These are phyloP conservation scores for Chlamydomonas sphaeroides DNA, from an alignment of 139 green algal genomes.

Conservation along the genomic window DNA sequence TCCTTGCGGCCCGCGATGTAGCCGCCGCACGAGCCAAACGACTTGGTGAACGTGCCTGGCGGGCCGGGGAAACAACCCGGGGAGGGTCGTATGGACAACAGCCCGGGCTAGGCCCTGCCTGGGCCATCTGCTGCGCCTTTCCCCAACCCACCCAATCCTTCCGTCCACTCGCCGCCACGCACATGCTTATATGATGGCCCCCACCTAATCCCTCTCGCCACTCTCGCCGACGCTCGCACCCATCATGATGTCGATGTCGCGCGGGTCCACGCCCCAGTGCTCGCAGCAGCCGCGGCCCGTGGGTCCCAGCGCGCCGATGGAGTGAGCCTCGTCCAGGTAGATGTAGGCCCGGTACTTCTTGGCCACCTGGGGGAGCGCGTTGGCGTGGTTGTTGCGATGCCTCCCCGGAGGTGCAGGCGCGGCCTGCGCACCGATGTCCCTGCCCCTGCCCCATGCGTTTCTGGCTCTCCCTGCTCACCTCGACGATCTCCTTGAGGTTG, in stretches of 20 bases:
- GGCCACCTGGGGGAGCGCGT: conserved; percentile 8
- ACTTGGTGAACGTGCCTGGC: conserved; percentile 99
- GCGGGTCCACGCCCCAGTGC: conserved; percentile 87
- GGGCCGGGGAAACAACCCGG: too few species aligned
- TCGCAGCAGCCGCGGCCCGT: conserved; percentile 88
- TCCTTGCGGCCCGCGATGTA: conserved; percentile 86
- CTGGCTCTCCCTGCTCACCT: conserved; percentile 45
- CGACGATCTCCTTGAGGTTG: conserved; percentile 87
- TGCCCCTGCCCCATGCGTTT: too few species aligned
- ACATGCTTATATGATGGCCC: too few species aligned
- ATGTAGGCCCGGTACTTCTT: conserved; percentile 83
- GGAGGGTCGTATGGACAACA: too few species aligned
- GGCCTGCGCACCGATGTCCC: too few species aligned
- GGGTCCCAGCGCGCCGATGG: conserved; percentile 92
- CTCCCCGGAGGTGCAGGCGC: neutral
- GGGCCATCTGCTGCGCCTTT: too few species aligned
- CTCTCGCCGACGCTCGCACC: too few species aligned
- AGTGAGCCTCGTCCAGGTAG: conserved; percentile 99
- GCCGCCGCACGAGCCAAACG: conserved; percentile 95
- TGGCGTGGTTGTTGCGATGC: too few species aligned
- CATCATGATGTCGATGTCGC: conserved; percentile 98
- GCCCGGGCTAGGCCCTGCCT: too few species aligned
- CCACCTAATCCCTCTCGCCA: too few species aligned
- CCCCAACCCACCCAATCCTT: too few species aligned
- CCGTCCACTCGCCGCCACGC: too few species aligned